Evolutionary conservation across 129 eudicot genomes (phyloP).

Genomic region (Erigeron canadensis): DNA sequence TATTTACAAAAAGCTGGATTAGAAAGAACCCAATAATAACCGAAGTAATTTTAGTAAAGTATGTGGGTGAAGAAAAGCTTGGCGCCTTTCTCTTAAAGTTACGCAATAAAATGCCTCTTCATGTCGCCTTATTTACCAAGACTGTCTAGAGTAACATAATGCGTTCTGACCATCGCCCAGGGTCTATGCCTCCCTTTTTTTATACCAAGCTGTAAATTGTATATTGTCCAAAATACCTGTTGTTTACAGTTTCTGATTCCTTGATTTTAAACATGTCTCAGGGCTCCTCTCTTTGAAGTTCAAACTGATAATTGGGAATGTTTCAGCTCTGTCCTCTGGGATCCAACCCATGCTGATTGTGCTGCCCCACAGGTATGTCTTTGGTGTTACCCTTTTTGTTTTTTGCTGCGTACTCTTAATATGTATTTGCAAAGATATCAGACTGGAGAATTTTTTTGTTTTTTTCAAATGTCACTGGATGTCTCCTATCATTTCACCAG

Average conservation of each 20-base stretch:
- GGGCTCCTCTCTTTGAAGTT: conserved; percentile 99
- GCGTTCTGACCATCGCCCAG: too few relatives aligned
- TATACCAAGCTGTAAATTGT: neutral
- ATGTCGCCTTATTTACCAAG: too few relatives aligned
- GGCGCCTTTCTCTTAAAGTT: too few relatives aligned
- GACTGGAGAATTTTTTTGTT: neutral
- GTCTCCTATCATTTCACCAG: neutral
- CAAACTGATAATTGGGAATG: conserved; percentile 91
- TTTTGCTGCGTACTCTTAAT: neutral
- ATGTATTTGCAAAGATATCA: neutral
- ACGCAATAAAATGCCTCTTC: too few relatives aligned
- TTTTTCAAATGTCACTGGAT: neutral
- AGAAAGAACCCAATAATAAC: too few relatives aligned
- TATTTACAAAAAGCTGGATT: too few relatives aligned
- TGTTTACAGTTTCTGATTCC: neutral
- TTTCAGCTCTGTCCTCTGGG: conserved; percentile 79
- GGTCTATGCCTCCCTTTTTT: too few relatives aligned
- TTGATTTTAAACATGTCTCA: conserved; percentile 17
- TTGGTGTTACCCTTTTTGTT: neutral
- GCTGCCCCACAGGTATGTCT: conserved; percentile 83
- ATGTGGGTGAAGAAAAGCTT: too few relatives aligned
- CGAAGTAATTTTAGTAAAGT: too few relatives aligned
- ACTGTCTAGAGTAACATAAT: too few relatives aligned
- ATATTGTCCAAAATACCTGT: conserved; percentile 9
- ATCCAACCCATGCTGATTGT: conserved; percentile 94